These are phyloP conservation scores for Ballota nigra DNA, from an alignment of 257 asterid genomes.

Conservation along the genomic window DNA sequence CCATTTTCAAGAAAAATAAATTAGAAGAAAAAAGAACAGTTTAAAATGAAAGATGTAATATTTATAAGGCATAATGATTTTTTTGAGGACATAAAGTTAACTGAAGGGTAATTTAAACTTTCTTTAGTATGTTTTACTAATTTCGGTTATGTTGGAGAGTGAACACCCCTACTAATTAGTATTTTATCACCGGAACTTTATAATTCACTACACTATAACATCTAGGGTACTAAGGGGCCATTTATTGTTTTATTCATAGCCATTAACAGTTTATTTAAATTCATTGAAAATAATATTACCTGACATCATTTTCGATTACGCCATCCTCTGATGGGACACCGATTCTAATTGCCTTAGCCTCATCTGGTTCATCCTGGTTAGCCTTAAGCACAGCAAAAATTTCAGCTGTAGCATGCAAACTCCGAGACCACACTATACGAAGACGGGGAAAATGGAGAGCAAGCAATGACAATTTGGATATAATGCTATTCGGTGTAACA, in stretches of 20 bases:
- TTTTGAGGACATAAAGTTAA: too few species aligned
- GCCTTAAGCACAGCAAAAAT: slow-evolving; percentile 75
- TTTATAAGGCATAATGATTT: too few species aligned
- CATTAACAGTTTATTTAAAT: slow-evolving; percentile 8
- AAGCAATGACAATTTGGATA: slow-evolving; percentile 88
- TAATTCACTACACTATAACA: neutral
- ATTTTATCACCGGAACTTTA: too few species aligned
- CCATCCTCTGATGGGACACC: slow-evolving; percentile 99
- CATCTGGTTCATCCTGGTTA: slow-evolving; percentile 98
- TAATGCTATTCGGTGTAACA: slow-evolving; percentile 82
- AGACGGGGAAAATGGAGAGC: slow-evolving; percentile 98
- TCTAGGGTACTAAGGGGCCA: neutral
- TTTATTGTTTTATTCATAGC: neutral
- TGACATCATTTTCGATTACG: slow-evolving; percentile 70
- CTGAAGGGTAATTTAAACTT: too few species aligned
- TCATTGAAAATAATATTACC: slow-evolving; percentile 40
- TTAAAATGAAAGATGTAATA: too few species aligned
- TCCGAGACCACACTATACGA: slow-evolving; percentile 93
- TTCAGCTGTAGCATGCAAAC: slow-evolving; percentile 95
- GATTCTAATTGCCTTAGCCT: slow-evolving; percentile 85
- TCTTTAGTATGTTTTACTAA: too few species aligned
- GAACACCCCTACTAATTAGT: too few species aligned
- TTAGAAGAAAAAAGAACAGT: too few species aligned
- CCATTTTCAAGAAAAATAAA: too few species aligned
- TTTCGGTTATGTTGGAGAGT: too few species aligned